Evolutionary conservation across 2,329 filamentous ascomycete species (phyloP), one percentile per base, ranked within the genome.

Genomic region (Pseudocercospora ulei): DNA sequence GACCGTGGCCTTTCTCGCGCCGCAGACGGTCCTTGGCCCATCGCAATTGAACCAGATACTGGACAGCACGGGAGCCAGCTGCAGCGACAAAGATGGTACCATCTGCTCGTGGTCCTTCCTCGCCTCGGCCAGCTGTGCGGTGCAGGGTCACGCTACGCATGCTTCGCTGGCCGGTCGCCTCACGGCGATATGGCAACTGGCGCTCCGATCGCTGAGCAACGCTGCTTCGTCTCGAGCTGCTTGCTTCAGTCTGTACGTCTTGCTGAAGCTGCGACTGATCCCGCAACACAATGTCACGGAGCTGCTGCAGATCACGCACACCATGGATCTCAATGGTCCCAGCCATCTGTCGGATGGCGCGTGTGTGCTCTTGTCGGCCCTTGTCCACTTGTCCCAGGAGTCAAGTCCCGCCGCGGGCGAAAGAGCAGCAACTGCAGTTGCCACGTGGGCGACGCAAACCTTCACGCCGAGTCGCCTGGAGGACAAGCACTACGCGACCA

Each of bases 71-170:
- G 28, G 41, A 4, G 16, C 41, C 1, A 48, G 42, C 38, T 54
- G 53, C 27, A 49, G 73, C 6, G 81, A 90, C 54, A 87, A 93
- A 52, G 77, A 80, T 49, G 63, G 65, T 8, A 60, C 62, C 5
- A 65, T 79, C 25, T 73, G 78, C 5, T 83, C 78, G 0, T 98
- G 90, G 90, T 80, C 85, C 11, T 76, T 93, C 66, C 60, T 95
- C 36, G 80, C 78, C n/a, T 75, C 85, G 56, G 70, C 83, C 46
- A 83, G 70, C 49, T 68, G 72, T 51, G 65, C 70, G 18, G 52
- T 63, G 30, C 66, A 72, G 47, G 47, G 50, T 17, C 46, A 52
- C 26, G 62, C 72, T 12, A 60, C 55, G 12, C 59, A 65, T 11
- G 43, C 51, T n/a, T 56, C 56, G 27, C 55, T 76, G 7, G 62